phyloP scores from a whole-genome alignment of 2,329 filamentous ascomycete species.

The Lachnellula subtilissima region DNA sequence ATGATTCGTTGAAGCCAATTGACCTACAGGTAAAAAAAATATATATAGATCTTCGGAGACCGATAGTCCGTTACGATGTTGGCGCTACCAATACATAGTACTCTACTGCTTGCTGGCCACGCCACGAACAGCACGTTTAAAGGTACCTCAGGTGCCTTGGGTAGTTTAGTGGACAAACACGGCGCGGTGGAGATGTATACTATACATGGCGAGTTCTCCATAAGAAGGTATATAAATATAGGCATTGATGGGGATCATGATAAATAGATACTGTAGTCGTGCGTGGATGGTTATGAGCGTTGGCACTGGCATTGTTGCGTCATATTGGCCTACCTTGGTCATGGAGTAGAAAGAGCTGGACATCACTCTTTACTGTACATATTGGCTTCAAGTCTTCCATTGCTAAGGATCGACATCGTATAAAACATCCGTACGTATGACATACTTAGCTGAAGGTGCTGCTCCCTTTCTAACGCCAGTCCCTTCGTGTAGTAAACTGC shows the following conservation, averaged over 20 bases:
- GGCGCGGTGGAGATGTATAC: conserved; percentile 11
- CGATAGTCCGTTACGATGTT: too few relatives aligned
- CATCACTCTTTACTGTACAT: neutral
- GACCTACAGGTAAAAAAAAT: too few relatives aligned
- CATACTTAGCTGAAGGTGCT: conserved; percentile 53
- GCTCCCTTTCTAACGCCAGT: conserved; percentile 64
- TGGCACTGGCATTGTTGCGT: neutral
- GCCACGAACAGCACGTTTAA: too few relatives aligned
- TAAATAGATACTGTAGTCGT: neutral
- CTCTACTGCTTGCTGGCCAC: too few relatives aligned
- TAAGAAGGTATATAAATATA: neutral
- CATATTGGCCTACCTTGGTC: neutral
- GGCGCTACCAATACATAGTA: too few relatives aligned
- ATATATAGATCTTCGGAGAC: too few relatives aligned
- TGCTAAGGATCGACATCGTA: conserved; percentile 50
- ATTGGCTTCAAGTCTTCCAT: neutral
- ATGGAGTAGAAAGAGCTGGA: neutral
- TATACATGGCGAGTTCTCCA: conserved; percentile 11
- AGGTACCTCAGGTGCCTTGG: too few relatives aligned
- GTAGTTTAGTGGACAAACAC: too few relatives aligned
- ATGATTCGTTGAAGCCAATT: too few relatives aligned
- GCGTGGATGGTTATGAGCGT: neutral
- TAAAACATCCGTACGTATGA: conserved; percentile 66
- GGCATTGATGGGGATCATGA: neutral
- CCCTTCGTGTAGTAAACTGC: conserved; percentile 63